Percentiles rank a stretch among this genome's conserved stretches.
Conservation (phyloP, 257 asterid species). For the Nicotiana benthamiana region DNA sequence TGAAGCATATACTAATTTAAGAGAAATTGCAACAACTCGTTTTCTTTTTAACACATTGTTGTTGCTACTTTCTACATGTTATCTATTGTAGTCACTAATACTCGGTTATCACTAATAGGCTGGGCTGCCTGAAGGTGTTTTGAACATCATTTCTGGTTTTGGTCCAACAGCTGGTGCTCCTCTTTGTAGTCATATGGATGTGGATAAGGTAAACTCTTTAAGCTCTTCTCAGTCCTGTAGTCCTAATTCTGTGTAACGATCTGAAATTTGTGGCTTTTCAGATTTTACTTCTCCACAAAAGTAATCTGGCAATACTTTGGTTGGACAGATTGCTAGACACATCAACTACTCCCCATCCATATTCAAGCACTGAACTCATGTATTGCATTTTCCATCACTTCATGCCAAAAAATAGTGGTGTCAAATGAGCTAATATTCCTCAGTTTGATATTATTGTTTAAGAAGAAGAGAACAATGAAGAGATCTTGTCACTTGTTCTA, state of each 20-base stretch:
- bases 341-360: not conserved
- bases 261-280: not conserved
- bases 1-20: not conserved
- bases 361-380: not conserved
- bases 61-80: not conserved
- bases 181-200: conserved; percentile 95
- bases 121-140: conserved; percentile 88
- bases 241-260: conserved; percentile 1
- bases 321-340: not conserved
- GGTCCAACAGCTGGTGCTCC: conserved; percentile 96
- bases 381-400: not conserved
- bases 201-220: conserved; percentile 67
- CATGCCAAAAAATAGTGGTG: not conserved
- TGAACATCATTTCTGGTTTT: conserved; percentile 81
- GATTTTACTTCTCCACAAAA: not conserved
- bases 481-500: not conserved
- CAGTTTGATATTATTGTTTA: not conserved
- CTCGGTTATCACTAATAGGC: conserved; percentile 44
- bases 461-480: not conserved
- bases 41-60: not conserved
- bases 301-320: not conserved
- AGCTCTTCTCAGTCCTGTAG: not conserved
- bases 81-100: not conserved
- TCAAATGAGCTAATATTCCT: not conserved
- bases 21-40: not conserved